Evolutionary conservation across 2,329 filamentous ascomycete species (phyloP).

Genomic region (Talaromyces sp.): DNA sequence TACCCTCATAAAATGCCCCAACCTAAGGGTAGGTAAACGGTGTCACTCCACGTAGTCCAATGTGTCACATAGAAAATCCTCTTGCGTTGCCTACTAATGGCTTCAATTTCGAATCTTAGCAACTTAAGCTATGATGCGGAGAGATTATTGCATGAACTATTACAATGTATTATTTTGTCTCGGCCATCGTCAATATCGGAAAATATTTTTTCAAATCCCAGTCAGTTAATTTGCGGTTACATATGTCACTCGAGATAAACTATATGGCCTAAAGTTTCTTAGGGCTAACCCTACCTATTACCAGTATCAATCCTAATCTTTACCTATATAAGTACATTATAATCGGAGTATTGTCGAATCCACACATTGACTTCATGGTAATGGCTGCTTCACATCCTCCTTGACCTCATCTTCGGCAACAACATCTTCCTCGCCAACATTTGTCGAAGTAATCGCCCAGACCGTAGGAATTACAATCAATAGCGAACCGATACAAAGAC

Average conservation of each 20-base stretch:
- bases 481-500: constrained; percentile 45
- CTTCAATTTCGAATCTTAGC: too few relatives aligned
- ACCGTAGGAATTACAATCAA: constrained; percentile 45
- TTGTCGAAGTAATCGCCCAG: constrained; percentile 39
- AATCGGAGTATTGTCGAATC: too few relatives aligned
- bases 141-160: not conserved
- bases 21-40: too few relatives aligned
- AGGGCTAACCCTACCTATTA: not conserved
- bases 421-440: constrained; percentile 16
- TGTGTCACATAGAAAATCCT: too few relatives aligned
- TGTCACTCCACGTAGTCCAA: too few relatives aligned
- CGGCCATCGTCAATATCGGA: not conserved
- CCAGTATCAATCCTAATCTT: too few relatives aligned
- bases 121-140: too few relatives aligned
- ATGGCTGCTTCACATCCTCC: constrained; percentile 15
- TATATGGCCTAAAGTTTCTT: not conserved
- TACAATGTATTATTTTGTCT: not conserved
- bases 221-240: not conserved
- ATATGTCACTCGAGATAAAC: not conserved
- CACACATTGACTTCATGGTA: not conserved
- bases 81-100: too few relatives aligned
- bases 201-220: not conserved
- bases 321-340: too few relatives aligned
- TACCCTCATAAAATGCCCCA: not conserved
- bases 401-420: constrained; percentile 4